A percentile compares a stretch with the other conserved stretches of the same genome.
phyloP scores from a whole-genome alignment of 2,329 filamentous ascomycete species.

The Rhinocladiella mackenziei region DNA sequence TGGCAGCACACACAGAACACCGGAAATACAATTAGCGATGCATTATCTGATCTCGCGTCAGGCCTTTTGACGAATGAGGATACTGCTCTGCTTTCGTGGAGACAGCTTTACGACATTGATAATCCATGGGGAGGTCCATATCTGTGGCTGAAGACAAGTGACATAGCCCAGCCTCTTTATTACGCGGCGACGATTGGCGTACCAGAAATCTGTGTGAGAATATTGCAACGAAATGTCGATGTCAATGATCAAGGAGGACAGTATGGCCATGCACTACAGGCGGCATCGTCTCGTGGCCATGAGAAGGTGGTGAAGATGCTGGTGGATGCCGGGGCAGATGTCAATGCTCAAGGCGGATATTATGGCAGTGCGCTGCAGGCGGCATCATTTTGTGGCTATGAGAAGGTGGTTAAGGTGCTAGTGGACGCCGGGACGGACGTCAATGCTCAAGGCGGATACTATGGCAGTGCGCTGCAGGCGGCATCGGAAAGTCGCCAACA shows the following conservation, averaged over 20 bases:
- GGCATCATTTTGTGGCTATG: not conserved
- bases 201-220: not conserved
- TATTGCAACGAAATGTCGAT: slow-evolving; percentile 6
- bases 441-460: too few relatives aligned
- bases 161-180: slow-evolving; percentile 2
- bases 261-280: slow-evolving; percentile 13
- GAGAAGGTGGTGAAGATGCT: slow-evolving; percentile 13
- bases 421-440: slow-evolving; percentile 25
- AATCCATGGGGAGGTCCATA: not conserved
- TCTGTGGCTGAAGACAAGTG: not conserved
- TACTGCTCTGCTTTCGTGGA: slow-evolving; percentile 1
- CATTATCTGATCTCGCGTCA: slow-evolving; percentile 3
- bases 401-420: slow-evolving; percentile 11
- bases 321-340: too few relatives aligned
- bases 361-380: slow-evolving; percentile 10
- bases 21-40: not conserved
- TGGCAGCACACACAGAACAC: slow-evolving; percentile 3
- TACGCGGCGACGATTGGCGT: slow-evolving; percentile 7
- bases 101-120: slow-evolving; percentile 4
- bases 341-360: too few relatives aligned
- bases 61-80: not conserved
- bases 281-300: slow-evolving; percentile 10
- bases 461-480: slow-evolving; percentile 16
- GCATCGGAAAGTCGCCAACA: slow-evolving; percentile 9
- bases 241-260: slow-evolving; percentile 20